Evolutionary conservation across 2,329 filamentous ascomycete genomes (phyloP), one percentile per base, ranked within the genome.

Genomic region (Hymenoscyphus fraxineus): DNA sequence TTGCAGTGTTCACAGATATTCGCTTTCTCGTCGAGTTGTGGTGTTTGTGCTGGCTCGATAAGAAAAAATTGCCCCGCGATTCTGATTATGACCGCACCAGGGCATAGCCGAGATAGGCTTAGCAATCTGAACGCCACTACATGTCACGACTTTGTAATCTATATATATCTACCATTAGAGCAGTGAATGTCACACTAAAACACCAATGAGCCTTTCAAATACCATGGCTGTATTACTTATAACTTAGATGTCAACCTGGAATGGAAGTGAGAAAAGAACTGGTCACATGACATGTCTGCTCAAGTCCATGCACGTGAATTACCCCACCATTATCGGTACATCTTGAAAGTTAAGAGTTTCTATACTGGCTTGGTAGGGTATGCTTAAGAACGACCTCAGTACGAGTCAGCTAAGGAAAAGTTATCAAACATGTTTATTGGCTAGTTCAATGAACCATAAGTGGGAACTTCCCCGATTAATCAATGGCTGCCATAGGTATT

Each of bases 51-150:
- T 56, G 60, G 63, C 66, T 68, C 66, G 70, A 72, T 71, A 69
- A 69, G 68, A 73, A 71, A 70, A 70, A 62, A 62, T 69, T 66
- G 65, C 69, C 71, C 71, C 68, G 67, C 70, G 27, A 54, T 54
- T 54, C n/a, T 51, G 44, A 47, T 47, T 47, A 65, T 64, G 61
- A 58, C 58, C 39, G 54, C 64, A 39, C 41, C 40, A 27, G 31
- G 41, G 38, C 56, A 44, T 57, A 64, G 62, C 58, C 58, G 58
- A 60, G 38, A 35, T 55, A 16, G 60, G 27, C 62, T 66, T 69
- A 55, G 64, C 65, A 57, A 66, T 60, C 65, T 35, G 35, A 65
- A 63, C 61, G 65, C 65, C 61, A 63, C 61, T 22, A 40, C 22
- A 59, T 6, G 32, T 32, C 55, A 54, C 47, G 47, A 54, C 22